A percentile compares a stretch with the other conserved stretches of the same genome.
Conservation (phyloP, 1,139 yeast species). For the Nakaseomyces kungkrabaensis region DNA sequence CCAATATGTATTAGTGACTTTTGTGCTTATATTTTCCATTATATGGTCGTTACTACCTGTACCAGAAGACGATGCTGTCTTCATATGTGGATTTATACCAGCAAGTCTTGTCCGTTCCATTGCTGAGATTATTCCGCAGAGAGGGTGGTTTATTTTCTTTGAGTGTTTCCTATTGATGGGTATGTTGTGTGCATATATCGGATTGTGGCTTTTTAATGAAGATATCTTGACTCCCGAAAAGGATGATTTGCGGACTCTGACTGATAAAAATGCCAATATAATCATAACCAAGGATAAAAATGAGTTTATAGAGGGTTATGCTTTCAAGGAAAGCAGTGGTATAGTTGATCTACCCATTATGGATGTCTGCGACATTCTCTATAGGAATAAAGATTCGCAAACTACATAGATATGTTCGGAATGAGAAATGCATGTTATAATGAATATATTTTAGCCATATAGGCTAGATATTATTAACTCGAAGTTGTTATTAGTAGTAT, state of each 20-base stretch:
- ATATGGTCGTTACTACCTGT: conserved; percentile 1
- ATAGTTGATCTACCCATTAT: conserved; percentile 72
- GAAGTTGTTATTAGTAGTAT: neutral
- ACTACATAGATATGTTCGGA: too few relatives aligned
- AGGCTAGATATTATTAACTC: neutral
- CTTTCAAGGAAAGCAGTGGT: conserved; percentile 46
- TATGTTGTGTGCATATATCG: conserved; percentile 64
- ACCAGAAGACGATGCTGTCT: neutral
- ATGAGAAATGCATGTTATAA: too few relatives aligned
- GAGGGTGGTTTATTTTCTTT: conserved; percentile 20
- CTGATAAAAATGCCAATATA: conserved; percentile 56
- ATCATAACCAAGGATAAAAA: conserved; percentile 27
- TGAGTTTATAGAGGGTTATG: conserved; percentile 31
- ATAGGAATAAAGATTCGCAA: conserved; percentile 19
- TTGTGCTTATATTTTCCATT: neutral
- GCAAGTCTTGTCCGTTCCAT: neutral
- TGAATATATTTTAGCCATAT: neutral
- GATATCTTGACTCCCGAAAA: conserved; percentile 59
- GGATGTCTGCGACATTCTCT: conserved; percentile 56
- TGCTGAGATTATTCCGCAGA: conserved; percentile 13
- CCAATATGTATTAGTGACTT: conserved; percentile 1
- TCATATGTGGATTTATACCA: neutral
- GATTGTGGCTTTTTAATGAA: conserved; percentile 58
- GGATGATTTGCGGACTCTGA: conserved; percentile 50
- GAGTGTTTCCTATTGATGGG: conserved; percentile 37